A percentile compares a stretch with the other conserved stretches of the same genome.
Conservation (phyloP, 2,329 filamentous ascomycete genomes). For the Pseudocercospora cruenta region DNA sequence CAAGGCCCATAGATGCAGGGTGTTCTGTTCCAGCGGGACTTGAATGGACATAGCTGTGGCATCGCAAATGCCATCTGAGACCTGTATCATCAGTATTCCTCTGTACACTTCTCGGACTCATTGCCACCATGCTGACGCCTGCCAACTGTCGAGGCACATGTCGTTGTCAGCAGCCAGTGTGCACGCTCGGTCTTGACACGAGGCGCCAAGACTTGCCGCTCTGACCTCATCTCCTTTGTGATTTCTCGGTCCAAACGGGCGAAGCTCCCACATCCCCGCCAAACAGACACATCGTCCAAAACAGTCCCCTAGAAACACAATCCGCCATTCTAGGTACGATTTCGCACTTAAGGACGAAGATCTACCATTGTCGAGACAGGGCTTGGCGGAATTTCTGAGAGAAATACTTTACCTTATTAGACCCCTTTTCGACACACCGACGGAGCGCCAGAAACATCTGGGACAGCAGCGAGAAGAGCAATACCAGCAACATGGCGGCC, state of each 20-base stretch:
- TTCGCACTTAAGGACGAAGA: not conserved
- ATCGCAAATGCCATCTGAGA: not conserved
- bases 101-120: not conserved
- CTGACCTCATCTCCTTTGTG: slow-evolving; percentile 5
- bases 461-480: not conserved
- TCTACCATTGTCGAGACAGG: not conserved
- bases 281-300: slow-evolving; percentile 2
- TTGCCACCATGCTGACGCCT: not conserved
- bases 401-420: not conserved
- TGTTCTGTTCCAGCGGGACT: not conserved
- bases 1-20: not conserved
- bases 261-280: slow-evolving; percentile 6
- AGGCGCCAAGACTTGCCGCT: not conserved
- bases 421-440: not conserved
- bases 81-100: not conserved
- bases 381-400: not conserved
- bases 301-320: not conserved
- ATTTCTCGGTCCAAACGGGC: not conserved
- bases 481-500: slow-evolving; percentile 31
- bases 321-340: not conserved
- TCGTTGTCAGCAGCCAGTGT: not conserved
- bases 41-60: not conserved
- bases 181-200: not conserved
- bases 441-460: slow-evolving; percentile 5
- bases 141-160: not conserved